phyloP scores from a whole-genome alignment of 2,329 filamentous ascomycete species.

The Venturia oleaginea region DNA sequence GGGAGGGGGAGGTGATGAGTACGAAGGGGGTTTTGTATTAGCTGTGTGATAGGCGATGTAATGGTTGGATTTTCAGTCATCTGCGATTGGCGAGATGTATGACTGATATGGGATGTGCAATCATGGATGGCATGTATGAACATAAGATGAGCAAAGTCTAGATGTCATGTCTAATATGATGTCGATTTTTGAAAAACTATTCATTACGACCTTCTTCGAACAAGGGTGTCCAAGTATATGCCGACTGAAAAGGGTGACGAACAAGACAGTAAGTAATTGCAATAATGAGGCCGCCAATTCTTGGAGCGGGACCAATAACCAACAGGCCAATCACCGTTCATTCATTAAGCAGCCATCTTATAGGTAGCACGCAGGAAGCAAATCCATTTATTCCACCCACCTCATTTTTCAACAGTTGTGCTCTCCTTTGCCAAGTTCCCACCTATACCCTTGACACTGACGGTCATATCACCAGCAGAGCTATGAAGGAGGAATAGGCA shows the following conservation, averaged over 20 bases:
- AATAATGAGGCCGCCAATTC: not conserved
- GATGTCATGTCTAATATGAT: no score
- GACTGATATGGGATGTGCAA: not conserved
- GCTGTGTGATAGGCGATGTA: not conserved
- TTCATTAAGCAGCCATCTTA: not conserved
- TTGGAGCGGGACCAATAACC: not conserved
- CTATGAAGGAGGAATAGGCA: no score
- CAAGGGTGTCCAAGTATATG: no score
- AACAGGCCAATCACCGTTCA: not conserved
- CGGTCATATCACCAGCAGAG: no score
- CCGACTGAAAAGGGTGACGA: no score
- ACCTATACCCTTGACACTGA: no score
- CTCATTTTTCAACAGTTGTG: no score
- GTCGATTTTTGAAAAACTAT: no score
- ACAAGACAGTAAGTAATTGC: no score
- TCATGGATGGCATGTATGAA: not conserved
- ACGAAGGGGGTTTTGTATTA: slow-evolving; percentile 79
- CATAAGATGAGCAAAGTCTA: not conserved
- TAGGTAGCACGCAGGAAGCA: not conserved
- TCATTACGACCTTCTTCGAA: no score
- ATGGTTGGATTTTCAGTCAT: not conserved
- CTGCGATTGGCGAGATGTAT: not conserved
- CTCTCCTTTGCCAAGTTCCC: no score
- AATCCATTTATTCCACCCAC: no score
- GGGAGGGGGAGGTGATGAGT: slow-evolving; percentile 87